Evolutionary conservation across 768 basidiomycete genomes (phyloP).

Genomic region (Leccinum fibrillosum): DNA sequence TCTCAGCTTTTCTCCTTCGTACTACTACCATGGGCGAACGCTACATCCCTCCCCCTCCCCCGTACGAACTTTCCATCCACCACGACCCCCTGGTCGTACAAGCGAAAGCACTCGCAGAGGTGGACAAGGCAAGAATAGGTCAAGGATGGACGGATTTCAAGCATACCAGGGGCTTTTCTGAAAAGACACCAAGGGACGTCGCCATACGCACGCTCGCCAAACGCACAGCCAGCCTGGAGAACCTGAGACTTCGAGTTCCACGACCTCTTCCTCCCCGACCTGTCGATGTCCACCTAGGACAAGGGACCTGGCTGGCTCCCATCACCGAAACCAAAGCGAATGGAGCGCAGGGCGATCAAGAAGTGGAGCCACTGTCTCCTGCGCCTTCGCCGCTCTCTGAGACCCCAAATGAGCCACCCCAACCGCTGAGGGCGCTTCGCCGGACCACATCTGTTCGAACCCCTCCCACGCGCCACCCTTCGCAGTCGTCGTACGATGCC

Average conservation of each 20-base stretch:
- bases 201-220: conserved; percentile 4
- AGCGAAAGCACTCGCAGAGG: conserved; percentile 43
- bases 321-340: conserved; percentile 7
- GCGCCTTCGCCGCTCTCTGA: conserved; percentile 33
- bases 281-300: neutral
- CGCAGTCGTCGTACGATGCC: conserved; percentile 21
- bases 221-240: neutral
- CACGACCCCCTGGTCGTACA: conserved; percentile 29
- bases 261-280: conserved; percentile 30
- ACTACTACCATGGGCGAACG: conserved; percentile 17
- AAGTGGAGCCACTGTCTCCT: conserved; percentile 17
- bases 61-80: conserved; percentile 39
- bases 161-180: conserved; percentile 3
- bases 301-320: neutral
- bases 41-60: conserved; percentile 36
- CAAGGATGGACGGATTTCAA: conserved; percentile 18
- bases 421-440: conserved; percentile 25
- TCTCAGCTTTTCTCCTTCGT: neutral
- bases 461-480: conserved; percentile 22
- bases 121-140: neutral
- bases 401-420: conserved; percentile 34
- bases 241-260: conserved; percentile 1
- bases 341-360: neutral
- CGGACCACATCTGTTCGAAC: conserved; percentile 18
- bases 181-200: conserved; percentile 3